Evolutionary conservation across 179 eudicot genomes (phyloP).

Genomic region (Spinacia oleracea): DNA sequence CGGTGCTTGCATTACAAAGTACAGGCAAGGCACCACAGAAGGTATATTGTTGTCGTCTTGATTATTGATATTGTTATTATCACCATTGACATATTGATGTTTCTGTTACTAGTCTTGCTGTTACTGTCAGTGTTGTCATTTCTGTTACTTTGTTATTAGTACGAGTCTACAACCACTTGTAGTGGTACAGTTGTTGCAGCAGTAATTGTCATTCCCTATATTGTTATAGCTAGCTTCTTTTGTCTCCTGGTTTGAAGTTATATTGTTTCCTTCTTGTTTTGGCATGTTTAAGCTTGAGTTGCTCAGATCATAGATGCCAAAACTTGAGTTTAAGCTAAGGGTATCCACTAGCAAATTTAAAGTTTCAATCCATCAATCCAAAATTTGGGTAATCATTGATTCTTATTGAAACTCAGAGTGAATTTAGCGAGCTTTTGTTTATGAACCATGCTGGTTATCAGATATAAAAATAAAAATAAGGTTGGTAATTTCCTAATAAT

Average conservation of each 20-base stretch:
- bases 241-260: not conserved
- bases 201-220: not conserved
- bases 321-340: no score
- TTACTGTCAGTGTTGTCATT: not conserved
- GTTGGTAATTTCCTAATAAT: not conserved
- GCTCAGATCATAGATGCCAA: not conserved
- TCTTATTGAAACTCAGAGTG: not conserved
- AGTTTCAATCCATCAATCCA: not conserved
- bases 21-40: constrained; percentile 62
- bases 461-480: not conserved
- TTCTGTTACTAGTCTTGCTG: not conserved
- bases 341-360: not conserved
- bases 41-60: constrained; percentile 37
- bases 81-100: not conserved
- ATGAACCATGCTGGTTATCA: not conserved
- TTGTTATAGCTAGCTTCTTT: not conserved
- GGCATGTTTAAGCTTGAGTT: not conserved
- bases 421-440: not conserved
- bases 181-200: not conserved
- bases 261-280: not conserved
- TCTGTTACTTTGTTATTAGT: not conserved
- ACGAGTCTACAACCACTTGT: no score
- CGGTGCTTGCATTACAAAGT: constrained; percentile 84
- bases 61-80: not conserved
- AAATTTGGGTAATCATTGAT: not conserved